Evolutionary conservation across 176 grass and related monocot genomes (phyloP).

Genomic region (Pontederia crassipes): DNA sequence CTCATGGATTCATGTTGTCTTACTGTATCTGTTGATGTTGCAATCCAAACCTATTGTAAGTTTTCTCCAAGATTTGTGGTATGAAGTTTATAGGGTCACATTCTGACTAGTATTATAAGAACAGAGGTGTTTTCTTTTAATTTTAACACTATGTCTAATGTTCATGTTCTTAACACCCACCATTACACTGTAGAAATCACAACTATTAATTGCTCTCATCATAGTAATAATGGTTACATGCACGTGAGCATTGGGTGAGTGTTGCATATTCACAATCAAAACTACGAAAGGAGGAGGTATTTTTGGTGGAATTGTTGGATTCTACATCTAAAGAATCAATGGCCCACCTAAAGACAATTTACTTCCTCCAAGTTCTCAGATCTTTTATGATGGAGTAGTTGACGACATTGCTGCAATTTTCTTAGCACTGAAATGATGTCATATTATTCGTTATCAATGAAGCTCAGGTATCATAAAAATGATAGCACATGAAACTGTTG

Average conservation of each 20-base stretch:
- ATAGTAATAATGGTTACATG: not conserved
- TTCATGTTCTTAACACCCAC: no score
- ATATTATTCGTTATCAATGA: constrained; percentile 81
- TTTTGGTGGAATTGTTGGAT: constrained; percentile 84
- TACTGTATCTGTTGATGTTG: no score
- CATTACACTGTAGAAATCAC: no score
- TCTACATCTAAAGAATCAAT: constrained; percentile 72
- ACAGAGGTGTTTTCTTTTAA: no score
- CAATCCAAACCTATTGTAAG: no score
- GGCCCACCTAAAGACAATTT: constrained; percentile 87
- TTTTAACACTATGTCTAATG: no score
- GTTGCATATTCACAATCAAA: constrained; percentile 93
- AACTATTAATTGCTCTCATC: no score
- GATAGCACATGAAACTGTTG: constrained; percentile 84
- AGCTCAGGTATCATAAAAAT: constrained; percentile 75
- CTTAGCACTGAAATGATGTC: constrained; percentile 73
- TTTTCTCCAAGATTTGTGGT: no score
- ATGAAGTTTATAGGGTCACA: no score
- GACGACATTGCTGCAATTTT: constrained; percentile 88
- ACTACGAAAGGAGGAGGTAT: constrained; percentile 87
- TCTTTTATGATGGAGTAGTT: constrained; percentile 80
- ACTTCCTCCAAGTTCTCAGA: constrained; percentile 69
- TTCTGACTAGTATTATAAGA: no score
- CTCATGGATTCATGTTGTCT: no score
- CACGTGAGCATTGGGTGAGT: constrained; percentile 83